Percentiles rank a stretch among this genome's conserved stretches.
These are phyloP conservation scores for Pseudogymnoascus sp. DNA, from an alignment of 2,329 filamentous ascomycete genomes.

Conservation along the genomic window DNA sequence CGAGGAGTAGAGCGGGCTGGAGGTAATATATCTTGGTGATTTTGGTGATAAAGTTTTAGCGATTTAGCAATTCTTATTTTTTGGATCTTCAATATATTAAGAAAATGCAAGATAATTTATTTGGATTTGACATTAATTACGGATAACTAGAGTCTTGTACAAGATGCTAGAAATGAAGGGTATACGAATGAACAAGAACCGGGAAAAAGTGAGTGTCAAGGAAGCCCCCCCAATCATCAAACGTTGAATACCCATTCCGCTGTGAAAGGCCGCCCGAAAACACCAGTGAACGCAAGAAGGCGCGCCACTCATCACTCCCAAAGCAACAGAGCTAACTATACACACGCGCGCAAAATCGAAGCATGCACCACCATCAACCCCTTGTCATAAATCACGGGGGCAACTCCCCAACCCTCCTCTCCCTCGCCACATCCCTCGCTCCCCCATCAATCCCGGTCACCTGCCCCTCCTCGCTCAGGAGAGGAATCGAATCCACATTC, in stretches of 20 bases:
- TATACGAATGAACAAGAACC: background rate
- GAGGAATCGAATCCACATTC: conserved; percentile 46
- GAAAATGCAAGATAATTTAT: background rate
- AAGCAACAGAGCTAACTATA: background rate
- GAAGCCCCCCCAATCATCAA: background rate
- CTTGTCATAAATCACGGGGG: background rate
- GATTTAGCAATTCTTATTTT: background rate
- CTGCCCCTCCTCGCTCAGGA: conserved; percentile 40
- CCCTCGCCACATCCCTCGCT: conserved; percentile 39
- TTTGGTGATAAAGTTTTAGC: background rate
- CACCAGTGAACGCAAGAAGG: background rate
- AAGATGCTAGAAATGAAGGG: conserved; percentile 1
- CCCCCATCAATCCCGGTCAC: conserved; percentile 38
- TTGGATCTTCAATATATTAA: background rate
- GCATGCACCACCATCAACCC: background rate
- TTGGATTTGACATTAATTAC: background rate
- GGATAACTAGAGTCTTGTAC: background rate
- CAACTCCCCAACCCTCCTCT: conserved; percentile 32
- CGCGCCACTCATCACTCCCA: background rate
- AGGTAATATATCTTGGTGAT: background rate
- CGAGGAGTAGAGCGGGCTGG: background rate
- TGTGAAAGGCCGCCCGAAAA: background rate
- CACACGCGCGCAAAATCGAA: background rate
- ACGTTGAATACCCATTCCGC: background rate
- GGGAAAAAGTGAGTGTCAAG: background rate